Evolutionary conservation across 208 protist genomes (phyloP).

Genomic region (Acanthamoeba quina): DNA sequence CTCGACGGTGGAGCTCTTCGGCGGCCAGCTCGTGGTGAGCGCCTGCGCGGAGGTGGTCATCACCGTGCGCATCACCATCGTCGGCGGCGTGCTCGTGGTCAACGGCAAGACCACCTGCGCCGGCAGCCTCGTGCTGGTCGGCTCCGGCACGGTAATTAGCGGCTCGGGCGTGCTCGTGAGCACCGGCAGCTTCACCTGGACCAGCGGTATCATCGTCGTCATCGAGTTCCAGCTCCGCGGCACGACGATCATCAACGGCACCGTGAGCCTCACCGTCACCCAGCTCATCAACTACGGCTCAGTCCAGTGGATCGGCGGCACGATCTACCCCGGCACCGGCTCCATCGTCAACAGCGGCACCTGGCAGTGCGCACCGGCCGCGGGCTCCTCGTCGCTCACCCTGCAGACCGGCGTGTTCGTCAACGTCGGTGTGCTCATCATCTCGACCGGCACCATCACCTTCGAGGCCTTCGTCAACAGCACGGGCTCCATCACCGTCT

Average conservation of each 20-base stretch:
- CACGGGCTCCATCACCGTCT: constrained; percentile 37
- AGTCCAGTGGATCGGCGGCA: constrained; percentile 36
- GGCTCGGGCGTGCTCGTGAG: constrained; percentile 7
- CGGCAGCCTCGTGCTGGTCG: background rate
- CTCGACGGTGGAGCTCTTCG: constrained; percentile 18
- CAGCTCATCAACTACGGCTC: constrained; percentile 44
- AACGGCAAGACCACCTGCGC: background rate
- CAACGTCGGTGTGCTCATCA: constrained; percentile 1
- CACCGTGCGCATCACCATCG: constrained; percentile 15
- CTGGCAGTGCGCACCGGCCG: background rate
- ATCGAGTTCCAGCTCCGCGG: background rate
- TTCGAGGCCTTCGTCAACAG: constrained; percentile 40
- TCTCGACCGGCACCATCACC: background rate
- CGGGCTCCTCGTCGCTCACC: background rate
- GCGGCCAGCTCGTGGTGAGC: background rate
- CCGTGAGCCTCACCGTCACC: background rate
- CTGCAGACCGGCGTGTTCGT: constrained; percentile 39
- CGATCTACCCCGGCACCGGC: background rate
- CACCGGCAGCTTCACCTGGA: constrained; percentile 30
- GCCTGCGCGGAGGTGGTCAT: background rate
- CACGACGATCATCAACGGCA: constrained; percentile 21
- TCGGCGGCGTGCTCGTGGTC: constrained; percentile 11
- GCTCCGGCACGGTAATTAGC: constrained; percentile 29
- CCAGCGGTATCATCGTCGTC: constrained; percentile 12
- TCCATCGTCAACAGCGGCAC: constrained; percentile 62